A percentile compares a stretch with the other conserved stretches of the same genome.
Evolutionary conservation across 176 grass and related monocot species (phyloP).

Genomic region (Themeda triandra): DNA sequence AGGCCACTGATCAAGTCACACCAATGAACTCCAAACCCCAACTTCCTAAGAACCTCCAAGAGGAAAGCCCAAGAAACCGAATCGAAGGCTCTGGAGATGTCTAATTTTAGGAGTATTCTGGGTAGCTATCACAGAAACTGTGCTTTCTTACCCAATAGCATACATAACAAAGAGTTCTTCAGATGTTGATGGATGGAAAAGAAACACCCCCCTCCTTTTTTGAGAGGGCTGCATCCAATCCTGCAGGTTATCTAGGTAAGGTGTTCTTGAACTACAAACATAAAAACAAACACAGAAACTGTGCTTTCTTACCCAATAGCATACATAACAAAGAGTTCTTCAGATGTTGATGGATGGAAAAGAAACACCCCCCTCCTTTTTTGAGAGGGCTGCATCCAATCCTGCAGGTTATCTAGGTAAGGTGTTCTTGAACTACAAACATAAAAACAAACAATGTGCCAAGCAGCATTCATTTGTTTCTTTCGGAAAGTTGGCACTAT

Average conservation of each 20-base stretch:
- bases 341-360: slow-evolving; percentile 57
- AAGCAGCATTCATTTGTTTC: slow-evolving; percentile 18
- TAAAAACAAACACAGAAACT: slow-evolving; percentile 42
- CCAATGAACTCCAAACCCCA: no score
- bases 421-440: slow-evolving; percentile 53
- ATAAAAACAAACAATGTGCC: slow-evolving; percentile 38
- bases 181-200: slow-evolving; percentile 58
- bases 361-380: slow-evolving; percentile 70
- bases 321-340: slow-evolving; percentile 57
- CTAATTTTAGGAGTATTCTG: no score
- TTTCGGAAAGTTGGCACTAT: neutral
- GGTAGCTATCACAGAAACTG: slow-evolving; percentile 34
- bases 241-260: slow-evolving; percentile 61
- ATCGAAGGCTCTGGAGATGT: no score
- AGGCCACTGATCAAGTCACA: no score
- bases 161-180: slow-evolving; percentile 56
- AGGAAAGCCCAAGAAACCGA: no score
- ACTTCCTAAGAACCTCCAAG: no score
- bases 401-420: slow-evolving; percentile 62
- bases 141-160: slow-evolving; percentile 61
- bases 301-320: slow-evolving; percentile 58
- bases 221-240: slow-evolving; percentile 72
- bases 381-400: slow-evolving; percentile 73
- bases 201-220: slow-evolving; percentile 71
- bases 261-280: slow-evolving; percentile 52